phyloP scores from a whole-genome alignment of 306 rosid genomes.

The Vachellia pachyceras region DNA sequence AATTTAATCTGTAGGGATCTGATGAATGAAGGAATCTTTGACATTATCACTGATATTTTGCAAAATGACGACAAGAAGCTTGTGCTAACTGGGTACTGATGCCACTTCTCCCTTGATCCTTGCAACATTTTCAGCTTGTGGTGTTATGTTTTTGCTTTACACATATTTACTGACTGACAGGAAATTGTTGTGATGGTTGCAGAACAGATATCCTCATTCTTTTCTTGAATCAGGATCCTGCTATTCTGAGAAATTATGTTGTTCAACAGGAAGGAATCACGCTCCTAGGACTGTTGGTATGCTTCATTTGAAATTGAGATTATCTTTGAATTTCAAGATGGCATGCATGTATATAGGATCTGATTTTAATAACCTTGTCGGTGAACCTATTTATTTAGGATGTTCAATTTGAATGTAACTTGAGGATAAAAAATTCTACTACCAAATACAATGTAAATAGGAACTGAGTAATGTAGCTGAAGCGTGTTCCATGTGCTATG shows the following conservation, averaged over 20 bases:
- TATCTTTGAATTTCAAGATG: slow-evolving; percentile 15
- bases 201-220: slow-evolving; percentile 97
- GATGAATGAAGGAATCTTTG: slow-evolving; percentile 88
- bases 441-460: background rate
- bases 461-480: background rate
- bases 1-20: slow-evolving; percentile 72
- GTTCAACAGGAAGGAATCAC: slow-evolving; percentile 82
- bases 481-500: background rate
- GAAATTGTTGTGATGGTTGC: slow-evolving; percentile 70
- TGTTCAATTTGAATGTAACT: slow-evolving; percentile 6
- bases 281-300: slow-evolving; percentile 84
- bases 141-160: slow-evolving; percentile 17
- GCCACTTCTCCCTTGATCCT: slow-evolving; percentile 25
- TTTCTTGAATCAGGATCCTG: slow-evolving; percentile 95
- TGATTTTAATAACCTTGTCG: slow-evolving; percentile 2
- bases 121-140: slow-evolving; percentile 23
- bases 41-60: slow-evolving; percentile 72
- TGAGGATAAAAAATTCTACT: background rate
- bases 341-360: slow-evolving; percentile 2
- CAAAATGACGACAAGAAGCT: slow-evolving; percentile 89
- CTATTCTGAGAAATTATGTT: slow-evolving; percentile 81
- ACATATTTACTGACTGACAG: slow-evolving; percentile 44
- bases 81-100: slow-evolving; percentile 85
- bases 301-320: slow-evolving; percentile 31
- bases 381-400: slow-evolving; percentile 9